Conservation (phyloP, 2,329 filamentous ascomycete species). For the Exophiala sp. region DNA sequence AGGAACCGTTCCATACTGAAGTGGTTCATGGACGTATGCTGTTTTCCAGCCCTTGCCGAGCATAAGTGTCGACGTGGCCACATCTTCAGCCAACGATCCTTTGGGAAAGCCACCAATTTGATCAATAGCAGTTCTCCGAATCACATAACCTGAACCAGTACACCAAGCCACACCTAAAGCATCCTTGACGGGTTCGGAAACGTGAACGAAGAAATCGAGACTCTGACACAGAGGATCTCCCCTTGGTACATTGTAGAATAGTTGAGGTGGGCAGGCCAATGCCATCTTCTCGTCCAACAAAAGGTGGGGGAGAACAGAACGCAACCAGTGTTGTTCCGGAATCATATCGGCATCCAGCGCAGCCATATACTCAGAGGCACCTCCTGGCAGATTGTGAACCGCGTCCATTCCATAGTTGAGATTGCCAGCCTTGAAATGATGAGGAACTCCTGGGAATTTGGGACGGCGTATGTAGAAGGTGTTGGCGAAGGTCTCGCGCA, state of each 20-base stretch:
- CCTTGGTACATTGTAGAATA: constrained; percentile 33
- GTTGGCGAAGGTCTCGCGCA: constrained; percentile 37
- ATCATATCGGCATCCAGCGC: constrained; percentile 37
- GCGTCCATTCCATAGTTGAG: constrained; percentile 56
- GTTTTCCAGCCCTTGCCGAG: constrained; percentile 32
- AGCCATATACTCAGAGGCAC: constrained; percentile 51
- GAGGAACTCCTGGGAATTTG: constrained; percentile 36
- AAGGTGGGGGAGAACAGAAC: constrained; percentile 30
- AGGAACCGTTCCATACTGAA: constrained; percentile 35
- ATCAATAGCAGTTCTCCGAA: constrained; percentile 31
- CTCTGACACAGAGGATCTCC: constrained; percentile 32
- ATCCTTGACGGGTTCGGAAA: constrained; percentile 32
- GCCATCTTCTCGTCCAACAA: constrained; percentile 29
- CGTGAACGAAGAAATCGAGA: constrained; percentile 32
- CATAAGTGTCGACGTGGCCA: constrained; percentile 30
- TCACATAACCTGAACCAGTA: constrained; percentile 33
- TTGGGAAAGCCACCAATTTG: constrained; percentile 32
- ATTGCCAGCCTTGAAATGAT: constrained; percentile 32
- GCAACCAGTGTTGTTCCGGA: constrained; percentile 32
- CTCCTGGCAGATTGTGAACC: constrained; percentile 51
- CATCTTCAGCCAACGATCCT: constrained; percentile 34
- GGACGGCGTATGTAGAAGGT: constrained; percentile 43
- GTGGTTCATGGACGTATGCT: constrained; percentile 30
- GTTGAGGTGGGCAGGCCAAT: constrained; percentile 37
- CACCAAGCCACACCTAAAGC: constrained; percentile 32